Base-by-base conservation (phyloP, 768 basidiomycete species). In the Stropharia rugosoannulata region DNA sequence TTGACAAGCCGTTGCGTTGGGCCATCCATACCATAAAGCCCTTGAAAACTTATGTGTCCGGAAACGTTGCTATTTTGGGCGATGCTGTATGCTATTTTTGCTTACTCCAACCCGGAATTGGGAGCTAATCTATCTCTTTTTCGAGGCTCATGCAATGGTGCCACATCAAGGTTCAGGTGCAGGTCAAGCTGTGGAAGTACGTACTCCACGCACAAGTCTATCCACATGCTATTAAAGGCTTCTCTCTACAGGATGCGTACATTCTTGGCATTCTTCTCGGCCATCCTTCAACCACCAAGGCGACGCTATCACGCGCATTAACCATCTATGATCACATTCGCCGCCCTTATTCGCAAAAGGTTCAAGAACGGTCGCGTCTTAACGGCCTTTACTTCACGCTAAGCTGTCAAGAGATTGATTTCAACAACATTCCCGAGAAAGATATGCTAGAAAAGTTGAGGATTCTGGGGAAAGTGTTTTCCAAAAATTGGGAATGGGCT, bases 151-250 rank as follows among this genome's bases (percentile, higher is more conserved):
- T 60, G 81, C 80, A 0, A 80, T 79, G 75, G 65, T 70, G 3
- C 81, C 83, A 10, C 78, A 80, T 68, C 78, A 81, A 68, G 83
- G 82, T 27, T 78, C 82, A 8, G 82, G 82, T 35, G 83, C 83
- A 10, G 83, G 81, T 12, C 81, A 81, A 58, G 82, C 82, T 5
- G 76, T 84, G 52, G 83, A 85, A 71, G 81, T 80, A 57, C n/a
- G 46, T 40, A 29, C 5, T 35, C 19, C 22, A 36, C 9, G 66
- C 55, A 49, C 74, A 5, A 22, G 22, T 1, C 63, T 61, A 4
- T 64, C 71, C 22, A 32, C 16, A 56, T 19, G 11, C 19, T 39
- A 29, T 48, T 43, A 4, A 49, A 48, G 5, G 73, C 36, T 16
- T 8, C 27, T 8, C 27, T 10, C 11, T 8, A 8, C 12, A 89